These are phyloP conservation scores for Aphanomyces cochlioides DNA, from an alignment of 352 stramenopile genomes.

Conservation along the genomic window DNA sequence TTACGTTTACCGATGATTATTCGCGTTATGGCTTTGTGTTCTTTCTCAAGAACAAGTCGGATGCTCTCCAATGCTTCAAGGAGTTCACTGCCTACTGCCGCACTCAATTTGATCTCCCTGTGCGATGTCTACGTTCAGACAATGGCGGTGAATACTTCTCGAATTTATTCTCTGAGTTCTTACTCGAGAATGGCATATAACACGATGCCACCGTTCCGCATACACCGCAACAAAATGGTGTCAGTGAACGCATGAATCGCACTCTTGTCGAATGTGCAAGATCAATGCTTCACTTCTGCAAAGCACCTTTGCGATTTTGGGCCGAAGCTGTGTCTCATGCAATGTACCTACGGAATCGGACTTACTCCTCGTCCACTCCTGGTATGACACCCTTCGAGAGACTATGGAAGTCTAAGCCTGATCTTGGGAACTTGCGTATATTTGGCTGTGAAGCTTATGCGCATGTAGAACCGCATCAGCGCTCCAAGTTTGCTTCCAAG, in stretches of 20 bases:
- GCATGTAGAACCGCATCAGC: background rate
- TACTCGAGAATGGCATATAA: no score
- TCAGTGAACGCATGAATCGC: no score
- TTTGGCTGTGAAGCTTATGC: constrained; percentile 9
- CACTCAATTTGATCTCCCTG: background rate
- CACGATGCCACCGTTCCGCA: no score
- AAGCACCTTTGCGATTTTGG: no score
- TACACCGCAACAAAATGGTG: no score
- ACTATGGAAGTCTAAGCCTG: background rate
- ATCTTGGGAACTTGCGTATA: background rate
- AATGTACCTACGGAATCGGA: no score
- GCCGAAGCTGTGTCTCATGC: no score
- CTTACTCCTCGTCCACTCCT: no score
- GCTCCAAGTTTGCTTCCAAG: background rate
- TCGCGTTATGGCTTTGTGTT: constrained; percentile 7
- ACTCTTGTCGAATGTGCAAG: no score
- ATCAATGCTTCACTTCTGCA: no score
- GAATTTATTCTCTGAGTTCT: no score
- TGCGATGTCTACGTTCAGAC: background rate
- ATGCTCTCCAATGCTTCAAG: constrained; percentile 8
- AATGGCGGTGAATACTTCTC: no score
- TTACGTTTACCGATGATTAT: constrained; percentile 12
- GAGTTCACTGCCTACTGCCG: constrained; percentile 1
- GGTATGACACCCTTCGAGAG: background rate
- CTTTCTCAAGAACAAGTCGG: constrained; percentile 2